Evolutionary conservation across 2,329 filamentous ascomycete genomes (phyloP), one percentile per base, ranked within the genome.

Genomic region (Remersonia thermophila): DNA sequence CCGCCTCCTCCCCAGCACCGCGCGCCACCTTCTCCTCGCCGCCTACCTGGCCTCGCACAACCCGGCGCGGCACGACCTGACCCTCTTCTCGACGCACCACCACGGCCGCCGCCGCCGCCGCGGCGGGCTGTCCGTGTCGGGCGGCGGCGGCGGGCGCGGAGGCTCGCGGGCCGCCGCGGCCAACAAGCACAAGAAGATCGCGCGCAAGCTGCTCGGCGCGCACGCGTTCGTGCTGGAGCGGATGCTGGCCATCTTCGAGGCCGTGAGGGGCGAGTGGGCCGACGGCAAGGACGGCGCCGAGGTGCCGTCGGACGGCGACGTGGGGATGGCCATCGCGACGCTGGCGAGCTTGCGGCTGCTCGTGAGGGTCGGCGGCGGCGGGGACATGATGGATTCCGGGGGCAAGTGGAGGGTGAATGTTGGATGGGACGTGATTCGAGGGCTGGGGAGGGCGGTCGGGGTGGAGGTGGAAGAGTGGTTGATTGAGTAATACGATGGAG

Each of bases 11-110:
- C 83, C 83, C 0, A 78, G 77, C 36, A 81, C 78, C 33, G 78
- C 83, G 2, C 79, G 82, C 28, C 71, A 83, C 36, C 67, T 89
- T 18, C 71, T 91, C 9, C 67, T 86, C 17, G 75, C 83, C 26
- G 79, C 83, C 3, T 91, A 91, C 58, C 72, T 91, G 3, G 80
- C 83, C 35, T 85, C 81, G 1, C 83, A 84, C 65, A 91, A 87
- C 54, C 73, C 80, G 11, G 62, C 80, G 1, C 70, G 75, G n/a
- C 74, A 82, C 51, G 83, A 91, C 55, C 62, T 74, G 4, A 67
- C 74, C 1, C 74, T 84, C 51, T 91, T 91, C 63, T 84, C 81
- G 47, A 84, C 82, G 10, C 69, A 73, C 51, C 69, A 77, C 38
- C 57, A 75, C 55, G 64, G 66, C 48, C 55, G 63, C 32, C 59